Percentiles rank a stretch among this genome's conserved stretches.
Conservation (phyloP, 768 basidiomycete species). For the Chiua virens region DNA sequence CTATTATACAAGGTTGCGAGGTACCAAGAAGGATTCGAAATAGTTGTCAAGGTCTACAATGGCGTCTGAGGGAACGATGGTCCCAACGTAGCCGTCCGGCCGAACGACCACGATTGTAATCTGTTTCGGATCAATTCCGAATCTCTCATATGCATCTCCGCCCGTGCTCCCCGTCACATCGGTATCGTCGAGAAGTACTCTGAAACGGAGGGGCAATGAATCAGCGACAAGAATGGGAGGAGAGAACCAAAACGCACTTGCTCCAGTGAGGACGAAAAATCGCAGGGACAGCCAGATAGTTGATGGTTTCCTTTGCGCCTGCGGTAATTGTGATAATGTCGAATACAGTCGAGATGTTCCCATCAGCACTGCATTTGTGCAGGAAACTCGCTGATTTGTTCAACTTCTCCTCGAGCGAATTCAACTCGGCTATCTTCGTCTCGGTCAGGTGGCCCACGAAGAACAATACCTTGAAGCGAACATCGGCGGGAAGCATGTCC, state of each 20-base stretch:
- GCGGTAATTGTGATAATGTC: conserved; percentile 28
- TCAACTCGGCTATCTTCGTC: conserved; percentile 22
- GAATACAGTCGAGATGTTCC: conserved; percentile 30
- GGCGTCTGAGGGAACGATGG: conserved; percentile 29
- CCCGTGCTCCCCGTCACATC: conserved; percentile 31
- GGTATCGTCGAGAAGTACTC: conserved; percentile 38
- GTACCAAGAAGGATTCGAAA: conserved; percentile 46
- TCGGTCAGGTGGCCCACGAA: conserved; percentile 33
- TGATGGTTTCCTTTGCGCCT: conserved; percentile 34
- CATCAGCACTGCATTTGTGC: conserved; percentile 25
- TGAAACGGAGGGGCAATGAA: conserved; percentile 7
- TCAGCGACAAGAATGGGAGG: not conserved
- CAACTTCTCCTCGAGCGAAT: conserved; percentile 29
- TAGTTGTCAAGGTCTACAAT: conserved; percentile 44
- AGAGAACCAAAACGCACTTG: conserved; percentile 30
- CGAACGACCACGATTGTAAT: conserved; percentile 38
- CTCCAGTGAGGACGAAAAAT: conserved; percentile 42
- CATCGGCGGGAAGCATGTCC: conserved; percentile 38
- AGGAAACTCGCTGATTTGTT: conserved; percentile 25
- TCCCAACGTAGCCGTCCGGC: conserved; percentile 44
- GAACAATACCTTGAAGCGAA: conserved; percentile 39
- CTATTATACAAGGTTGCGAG: not conserved
- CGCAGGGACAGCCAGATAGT: conserved; percentile 36
- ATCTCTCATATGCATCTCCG: conserved; percentile 35
- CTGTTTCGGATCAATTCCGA: conserved; percentile 29